Base-by-base conservation (phyloP, 805 yeast genomes). In the Groenewaldozyma salmanticensis region DNA sequence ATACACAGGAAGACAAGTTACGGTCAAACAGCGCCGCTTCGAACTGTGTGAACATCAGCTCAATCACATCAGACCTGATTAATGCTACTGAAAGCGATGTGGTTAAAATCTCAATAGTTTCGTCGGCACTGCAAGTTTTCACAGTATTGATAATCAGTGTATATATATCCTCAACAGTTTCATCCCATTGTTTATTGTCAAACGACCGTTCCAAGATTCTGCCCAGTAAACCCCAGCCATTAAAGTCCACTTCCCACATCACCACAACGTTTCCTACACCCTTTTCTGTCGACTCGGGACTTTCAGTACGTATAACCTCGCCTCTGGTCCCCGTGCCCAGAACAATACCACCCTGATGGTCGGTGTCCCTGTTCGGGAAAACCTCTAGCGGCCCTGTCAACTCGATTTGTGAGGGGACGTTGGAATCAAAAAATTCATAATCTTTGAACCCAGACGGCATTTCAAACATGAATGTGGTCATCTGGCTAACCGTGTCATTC, bases 191-290 rank as follows among this genome's bases (percentile, higher is more conserved):
- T 33, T 37, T 36, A 21, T 16, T 45, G 45, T 37, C 55, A 66
- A 50, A 51, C 6, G 80, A 60, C 48, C 81, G 81, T 49, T 82
- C 87, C 24, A 88, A 59, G 0, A 83, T 63, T 52, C 94, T 71
- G 1, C 96, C 96, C 15, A 90, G 52, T 21, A 82, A 61, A 0
- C 94, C 73, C 95, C 96, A 87, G 1, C 96, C 96, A 54, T 79
- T 83, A 56, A 79, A 86, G 3, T 71, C 69, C 55, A 81, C 75
- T 21, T 79, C 62, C 62, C 92, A 87, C 18, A 85, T 71, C 2
- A 82, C 81, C 6, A 63, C 50, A 5, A 62, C 55, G 24, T 61
- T 52, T n/a, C n/a, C n/a, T n/a, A n/a, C n/a, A n/a, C n/a, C n/a
- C n/a, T n/a, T n/a, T n/a, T n/a, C n/a, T n/a, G n/a, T n/a, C 11